These are phyloP conservation scores for Dipodascopsis uninucleata DNA, from an alignment of 805 yeast genomes.

Conservation along the genomic window DNA sequence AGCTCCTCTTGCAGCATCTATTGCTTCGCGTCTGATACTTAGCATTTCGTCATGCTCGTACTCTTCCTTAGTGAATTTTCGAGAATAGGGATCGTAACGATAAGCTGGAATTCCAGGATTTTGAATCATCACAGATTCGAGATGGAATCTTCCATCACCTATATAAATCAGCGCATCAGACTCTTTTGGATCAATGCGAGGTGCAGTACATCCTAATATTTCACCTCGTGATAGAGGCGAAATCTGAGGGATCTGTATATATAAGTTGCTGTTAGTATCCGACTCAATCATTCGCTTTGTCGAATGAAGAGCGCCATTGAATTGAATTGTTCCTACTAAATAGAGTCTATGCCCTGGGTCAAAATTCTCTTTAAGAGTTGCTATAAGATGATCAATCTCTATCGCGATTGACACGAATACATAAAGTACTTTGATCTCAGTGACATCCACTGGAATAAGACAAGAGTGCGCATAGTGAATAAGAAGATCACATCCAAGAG, in stretches of 20 bases:
- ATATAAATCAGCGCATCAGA: conserved; percentile 74
- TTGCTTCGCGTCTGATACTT: conserved; percentile 68
- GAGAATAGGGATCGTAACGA: conserved; percentile 90
- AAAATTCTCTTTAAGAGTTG: conserved; percentile 72
- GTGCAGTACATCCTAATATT: conserved; percentile 93
- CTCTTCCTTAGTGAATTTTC: conserved; percentile 83
- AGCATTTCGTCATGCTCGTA: conserved; percentile 85
- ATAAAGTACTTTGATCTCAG: conserved; percentile 86
- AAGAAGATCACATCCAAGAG: conserved; percentile 88
- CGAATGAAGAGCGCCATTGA: conserved; percentile 88
- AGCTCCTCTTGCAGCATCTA: conserved; percentile 49
- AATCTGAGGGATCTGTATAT: conserved; percentile 81
- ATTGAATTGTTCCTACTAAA: conserved; percentile 92
- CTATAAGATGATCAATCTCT: conserved; percentile 75
- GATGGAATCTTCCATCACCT: conserved; percentile 95
- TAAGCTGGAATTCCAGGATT: conserved; percentile 90
- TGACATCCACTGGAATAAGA: conserved; percentile 89
- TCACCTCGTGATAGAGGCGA: conserved; percentile 93
- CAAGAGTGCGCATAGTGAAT: conserved; percentile 98
- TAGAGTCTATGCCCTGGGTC: conserved; percentile 63
- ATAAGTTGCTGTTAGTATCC: conserved; percentile 43
- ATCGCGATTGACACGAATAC: conserved; percentile 91
- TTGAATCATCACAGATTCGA: conserved; percentile 95
- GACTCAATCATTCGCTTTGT: conserved; percentile 53
- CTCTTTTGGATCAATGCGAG: conserved; percentile 50